Conservation (phyloP, 495 filamentous ascomycete species). For the Penicillium bialowiezense region DNA sequence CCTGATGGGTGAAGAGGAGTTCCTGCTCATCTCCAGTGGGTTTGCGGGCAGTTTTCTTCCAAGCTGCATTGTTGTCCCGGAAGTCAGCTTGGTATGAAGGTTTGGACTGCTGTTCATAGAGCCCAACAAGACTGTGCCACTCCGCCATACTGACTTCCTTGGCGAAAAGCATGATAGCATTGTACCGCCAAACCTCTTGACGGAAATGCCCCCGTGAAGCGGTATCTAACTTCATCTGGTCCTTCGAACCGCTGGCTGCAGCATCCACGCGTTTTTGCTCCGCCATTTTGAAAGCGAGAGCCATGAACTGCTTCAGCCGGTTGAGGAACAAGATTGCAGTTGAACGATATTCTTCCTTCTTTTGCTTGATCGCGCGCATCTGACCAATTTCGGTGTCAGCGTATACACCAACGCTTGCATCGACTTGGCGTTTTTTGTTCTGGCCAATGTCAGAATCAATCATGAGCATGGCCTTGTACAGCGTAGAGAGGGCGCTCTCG, state of each 20-base stretch:
- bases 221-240: conserved; percentile 48
- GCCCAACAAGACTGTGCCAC: conserved; percentile 73
- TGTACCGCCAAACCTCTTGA: conserved; percentile 73
- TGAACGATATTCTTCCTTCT: conserved; percentile 79
- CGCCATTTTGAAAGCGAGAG: conserved; percentile 71
- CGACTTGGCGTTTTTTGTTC: conserved; percentile 43
- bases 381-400: conserved; percentile 78
- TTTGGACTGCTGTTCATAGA: conserved; percentile 74
- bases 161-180: conserved; percentile 79
- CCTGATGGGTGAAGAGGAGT: conserved; percentile 79
- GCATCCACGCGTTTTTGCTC: conserved; percentile 62
- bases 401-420: conserved; percentile 58
- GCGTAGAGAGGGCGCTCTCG: conserved; percentile 69
- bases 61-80: conserved; percentile 70
- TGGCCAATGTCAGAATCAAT: conserved; percentile 77
- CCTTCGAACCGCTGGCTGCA: conserved; percentile 41
- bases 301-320: conserved; percentile 76
- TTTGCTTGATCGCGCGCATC: conserved; percentile 91
- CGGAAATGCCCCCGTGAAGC: conserved; percentile 51
- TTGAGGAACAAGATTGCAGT: conserved; percentile 71
- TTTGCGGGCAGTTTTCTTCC: conserved; percentile 80
- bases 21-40: conserved; percentile 82
- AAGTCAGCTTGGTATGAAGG: conserved; percentile 81
- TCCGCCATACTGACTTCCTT: conserved; percentile 75
- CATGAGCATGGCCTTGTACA: conserved; percentile 92